Evolutionary conservation across 2,329 filamentous ascomycete genomes (phyloP).

Genomic region (Fusarium papillatum): DNA sequence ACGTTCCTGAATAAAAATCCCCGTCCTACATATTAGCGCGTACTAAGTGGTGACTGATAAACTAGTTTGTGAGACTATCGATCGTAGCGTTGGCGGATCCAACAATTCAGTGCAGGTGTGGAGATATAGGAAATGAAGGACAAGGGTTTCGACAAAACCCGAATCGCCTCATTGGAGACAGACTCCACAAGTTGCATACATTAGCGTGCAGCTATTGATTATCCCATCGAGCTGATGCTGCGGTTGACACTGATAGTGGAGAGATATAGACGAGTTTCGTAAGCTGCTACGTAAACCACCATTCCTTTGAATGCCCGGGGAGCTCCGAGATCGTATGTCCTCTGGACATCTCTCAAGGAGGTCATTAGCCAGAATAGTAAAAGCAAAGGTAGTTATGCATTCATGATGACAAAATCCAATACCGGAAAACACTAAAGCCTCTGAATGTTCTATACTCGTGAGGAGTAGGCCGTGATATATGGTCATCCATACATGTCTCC

Average conservation of each 20-base stretch:
- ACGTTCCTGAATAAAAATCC: neutral
- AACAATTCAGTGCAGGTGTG: neutral
- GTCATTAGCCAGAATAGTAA: too few relatives aligned
- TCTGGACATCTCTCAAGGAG: too few relatives aligned
- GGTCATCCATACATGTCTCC: too few relatives aligned
- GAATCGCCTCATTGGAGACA: neutral
- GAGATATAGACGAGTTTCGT: neutral
- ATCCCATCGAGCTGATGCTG: neutral
- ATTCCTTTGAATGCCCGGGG: accelerated
- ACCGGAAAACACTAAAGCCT: too few relatives aligned
- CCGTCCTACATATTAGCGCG: neutral
- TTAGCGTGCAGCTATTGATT: neutral
- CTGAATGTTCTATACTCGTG: too few relatives aligned
- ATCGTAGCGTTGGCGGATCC: neutral
- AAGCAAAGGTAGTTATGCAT: too few relatives aligned
- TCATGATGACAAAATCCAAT: too few relatives aligned
- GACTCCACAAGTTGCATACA: neutral
- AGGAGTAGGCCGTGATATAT: too few relatives aligned
- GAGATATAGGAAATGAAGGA: neutral
- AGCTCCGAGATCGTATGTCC: neutral
- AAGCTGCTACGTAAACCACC: neutral
- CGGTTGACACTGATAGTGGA: neutral
- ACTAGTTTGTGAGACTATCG: neutral
- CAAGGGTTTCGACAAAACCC: neutral
- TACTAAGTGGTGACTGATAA: neutral